A percentile compares a stretch with the other conserved stretches of the same genome.
These are phyloP conservation scores for Hibiscus mutabilis DNA, from an alignment of 345 rosid species.

Conservation along the genomic window DNA sequence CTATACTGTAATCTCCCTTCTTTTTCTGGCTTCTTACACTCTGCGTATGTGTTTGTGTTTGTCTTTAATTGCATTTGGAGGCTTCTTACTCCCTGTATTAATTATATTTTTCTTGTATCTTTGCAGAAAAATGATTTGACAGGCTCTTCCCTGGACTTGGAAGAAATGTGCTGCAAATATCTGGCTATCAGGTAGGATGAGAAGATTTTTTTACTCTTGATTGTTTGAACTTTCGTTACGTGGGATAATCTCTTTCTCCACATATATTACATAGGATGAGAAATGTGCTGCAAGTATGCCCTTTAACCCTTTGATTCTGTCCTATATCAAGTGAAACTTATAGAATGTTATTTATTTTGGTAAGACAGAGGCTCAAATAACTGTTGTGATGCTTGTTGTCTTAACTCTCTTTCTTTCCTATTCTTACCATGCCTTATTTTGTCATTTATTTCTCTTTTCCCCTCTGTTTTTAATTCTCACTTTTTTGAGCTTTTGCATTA, in stretches of 20 bases:
- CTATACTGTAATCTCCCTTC: background rate
- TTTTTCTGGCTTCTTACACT: background rate
- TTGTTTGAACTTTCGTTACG: background rate
- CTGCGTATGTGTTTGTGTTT: background rate
- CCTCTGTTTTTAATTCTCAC: background rate
- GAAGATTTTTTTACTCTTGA: background rate
- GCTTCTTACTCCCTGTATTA: background rate
- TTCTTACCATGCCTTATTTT: background rate
- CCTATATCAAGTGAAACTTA: background rate
- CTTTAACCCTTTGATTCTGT: background rate
- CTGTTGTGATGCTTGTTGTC: background rate
- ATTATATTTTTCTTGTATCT: background rate
- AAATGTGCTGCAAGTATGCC: too few species aligned
- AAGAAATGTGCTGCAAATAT: slow-evolving; percentile 44
- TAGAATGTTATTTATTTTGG: background rate
- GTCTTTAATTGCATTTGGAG: background rate
- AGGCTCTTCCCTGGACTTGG: slow-evolving; percentile 39
- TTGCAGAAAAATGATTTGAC: slow-evolving; percentile 46
- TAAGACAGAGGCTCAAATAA: background rate
- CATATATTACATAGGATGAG: background rate
- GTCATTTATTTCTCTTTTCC: background rate
- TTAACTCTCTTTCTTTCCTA: background rate
- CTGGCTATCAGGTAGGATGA: slow-evolving; percentile 38
- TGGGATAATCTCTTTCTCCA: background rate
- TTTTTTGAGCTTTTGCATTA: background rate